Base-by-base conservation (phyloP, 2,329 filamentous ascomycete genomes). In the Pseudogymnoascus sp. region DNA sequence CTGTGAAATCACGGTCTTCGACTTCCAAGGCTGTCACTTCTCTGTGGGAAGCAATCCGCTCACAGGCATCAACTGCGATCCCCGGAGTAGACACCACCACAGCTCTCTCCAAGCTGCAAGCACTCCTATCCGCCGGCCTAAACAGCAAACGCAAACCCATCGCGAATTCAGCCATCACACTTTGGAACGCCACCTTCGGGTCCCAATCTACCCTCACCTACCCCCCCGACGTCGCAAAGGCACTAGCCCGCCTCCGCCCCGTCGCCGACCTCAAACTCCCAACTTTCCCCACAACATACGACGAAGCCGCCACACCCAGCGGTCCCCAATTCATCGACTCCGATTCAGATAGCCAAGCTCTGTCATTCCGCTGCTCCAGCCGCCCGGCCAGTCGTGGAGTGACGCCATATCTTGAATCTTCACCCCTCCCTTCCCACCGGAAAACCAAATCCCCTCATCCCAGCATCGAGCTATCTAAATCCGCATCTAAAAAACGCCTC, bases 141-240 rank as follows among this genome's bases (percentile, higher is more conserved):
- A 81, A 74, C 66, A 87, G 78, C 77, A 87, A 77, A 73, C 89
- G 72, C 62, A 66, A 81, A 70, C 77, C 73, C 65, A 82, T 78
- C 68, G 89, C 77, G 66, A 85, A 75, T 73, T 79, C 71, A 70
- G 76, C 84, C 1, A 78, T 87, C 26, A 71, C 75, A 14, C 79
- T 83, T 65, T 97, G 91, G 91, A 93, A 92, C 68, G 72, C 75
- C 0, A 82, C 87, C 0, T 91, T 91, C 70, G 86, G 86, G 19
- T 76, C 82, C 14, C 80, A 83, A 40, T 78, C 84, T 3, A 37
- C 40, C 4, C 71, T 91, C 1, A 76, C 83, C 24, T 93, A 90
- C 73, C 89, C 91, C 0, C 74, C 82, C 10, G 78, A 78, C 31
- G 78, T 96, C 4, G 85, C 86, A 68, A 74, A 79, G 2, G 82